Conservation (phyloP, 164 flowering plant genomes). For the Magnolia sinica region DNA sequence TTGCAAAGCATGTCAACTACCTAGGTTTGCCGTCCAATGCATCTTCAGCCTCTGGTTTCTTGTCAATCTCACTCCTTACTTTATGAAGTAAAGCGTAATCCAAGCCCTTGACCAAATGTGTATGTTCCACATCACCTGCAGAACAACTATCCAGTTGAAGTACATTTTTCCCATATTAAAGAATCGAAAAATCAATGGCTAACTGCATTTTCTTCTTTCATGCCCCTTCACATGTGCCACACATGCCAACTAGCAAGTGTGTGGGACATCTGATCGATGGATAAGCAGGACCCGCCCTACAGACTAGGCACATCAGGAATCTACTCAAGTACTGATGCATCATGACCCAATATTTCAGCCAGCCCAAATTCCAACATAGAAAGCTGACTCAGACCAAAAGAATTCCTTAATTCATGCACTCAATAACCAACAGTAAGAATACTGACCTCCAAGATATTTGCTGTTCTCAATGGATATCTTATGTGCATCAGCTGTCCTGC, state of each 20-base stretch:
- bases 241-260: too few species aligned
- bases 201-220: neutral
- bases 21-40: conserved; percentile 68
- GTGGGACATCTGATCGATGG: too few species aligned
- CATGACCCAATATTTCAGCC: too few species aligned
- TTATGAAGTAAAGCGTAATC: conserved; percentile 94
- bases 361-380: too few species aligned
- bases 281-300: too few species aligned
- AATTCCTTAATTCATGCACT: too few species aligned
- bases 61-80: conserved; percentile 91
- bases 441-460: conserved; percentile 98
- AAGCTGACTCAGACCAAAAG: too few species aligned
- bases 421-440: neutral
- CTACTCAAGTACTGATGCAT: too few species aligned
- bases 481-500: conserved; percentile 72
- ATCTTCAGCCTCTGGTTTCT: conserved; percentile 75
- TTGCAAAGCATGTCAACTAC: conserved; percentile 30
- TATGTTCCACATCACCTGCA: conserved; percentile 96
- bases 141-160: conserved; percentile 2
- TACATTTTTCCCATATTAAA: neutral
- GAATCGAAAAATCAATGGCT: neutral
- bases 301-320: too few species aligned
- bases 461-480: conserved; percentile 96
- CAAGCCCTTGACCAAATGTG: conserved; percentile 96
- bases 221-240: too few species aligned